These are phyloP conservation scores for Curvularia lunata DNA, from an alignment of 2,329 filamentous ascomycete species.

Conservation along the genomic window DNA sequence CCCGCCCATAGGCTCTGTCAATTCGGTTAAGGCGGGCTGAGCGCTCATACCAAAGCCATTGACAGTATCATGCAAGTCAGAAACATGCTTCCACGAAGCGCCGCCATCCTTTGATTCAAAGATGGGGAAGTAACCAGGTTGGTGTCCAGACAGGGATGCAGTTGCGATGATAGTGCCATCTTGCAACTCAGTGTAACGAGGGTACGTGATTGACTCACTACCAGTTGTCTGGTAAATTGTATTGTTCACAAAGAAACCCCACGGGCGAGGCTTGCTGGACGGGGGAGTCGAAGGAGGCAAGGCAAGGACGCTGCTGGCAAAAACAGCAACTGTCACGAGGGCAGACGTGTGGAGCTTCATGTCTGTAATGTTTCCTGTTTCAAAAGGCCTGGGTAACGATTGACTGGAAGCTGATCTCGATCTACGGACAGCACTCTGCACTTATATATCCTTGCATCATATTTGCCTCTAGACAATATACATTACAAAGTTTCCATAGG, in stretches of 20 bases:
- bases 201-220: conserved; percentile 24
- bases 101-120: conserved; percentile 53
- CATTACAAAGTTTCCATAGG: not conserved
- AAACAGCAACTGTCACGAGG: not conserved
- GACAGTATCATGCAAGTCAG: conserved; percentile 65
- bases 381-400: not conserved
- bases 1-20: conserved; percentile 24
- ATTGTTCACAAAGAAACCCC: conserved; percentile 29
- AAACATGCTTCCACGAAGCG: conserved; percentile 64
- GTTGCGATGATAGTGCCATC: conserved; percentile 31
- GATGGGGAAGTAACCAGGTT: conserved; percentile 46
- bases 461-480: not conserved
- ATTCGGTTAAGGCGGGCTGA: conserved; percentile 24
- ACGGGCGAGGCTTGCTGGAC: conserved; percentile 14
- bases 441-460: conserved; percentile 6
- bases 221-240: conserved; percentile 27
- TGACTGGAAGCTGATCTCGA: not conserved
- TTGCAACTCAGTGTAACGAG: conserved; percentile 23
- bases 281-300: not conserved
- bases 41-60: conserved; percentile 69
- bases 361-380: not conserved
- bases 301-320: conserved; percentile 1
- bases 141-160: conserved; percentile 18
- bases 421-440: not conserved
- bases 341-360: conserved; percentile 4